Evolutionary conservation across 179 eudicot species (phyloP).

Genomic region (Nepenthes alata): DNA sequence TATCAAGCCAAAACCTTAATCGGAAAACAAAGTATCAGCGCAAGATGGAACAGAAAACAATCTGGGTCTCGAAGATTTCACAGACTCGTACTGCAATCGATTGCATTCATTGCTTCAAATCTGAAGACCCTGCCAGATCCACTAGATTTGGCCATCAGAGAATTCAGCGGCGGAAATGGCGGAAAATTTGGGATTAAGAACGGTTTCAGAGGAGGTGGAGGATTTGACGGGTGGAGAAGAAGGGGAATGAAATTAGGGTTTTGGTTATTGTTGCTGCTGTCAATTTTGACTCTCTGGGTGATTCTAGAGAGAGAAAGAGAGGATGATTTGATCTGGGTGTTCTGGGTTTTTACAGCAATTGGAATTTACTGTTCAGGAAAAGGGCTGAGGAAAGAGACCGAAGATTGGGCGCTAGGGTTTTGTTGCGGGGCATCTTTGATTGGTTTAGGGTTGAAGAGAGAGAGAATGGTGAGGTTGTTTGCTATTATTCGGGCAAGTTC

Average conservation of each 20-base stretch:
- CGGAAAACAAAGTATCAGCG: slow-evolving; percentile 3
- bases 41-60: slow-evolving; percentile 38
- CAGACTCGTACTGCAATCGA: slow-evolving; percentile 28
- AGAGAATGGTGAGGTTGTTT: slow-evolving; percentile 20
- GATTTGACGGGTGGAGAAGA: slow-evolving; percentile 27
- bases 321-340: slow-evolving; percentile 22
- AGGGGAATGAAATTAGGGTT: slow-evolving; percentile 28
- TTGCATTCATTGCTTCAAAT: slow-evolving; percentile 36
- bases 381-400: slow-evolving; percentile 32
- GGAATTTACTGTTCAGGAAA: slow-evolving; percentile 18
- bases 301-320: slow-evolving; percentile 27
- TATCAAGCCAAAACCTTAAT: background rate
- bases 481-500: slow-evolving; percentile 19
- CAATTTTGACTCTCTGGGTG: slow-evolving; percentile 31
- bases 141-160: slow-evolving; percentile 32
- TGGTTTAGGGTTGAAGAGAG: slow-evolving; percentile 36
- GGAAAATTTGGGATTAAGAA: slow-evolving; percentile 28
- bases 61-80: slow-evolving; percentile 27
- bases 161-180: slow-evolving; percentile 35
- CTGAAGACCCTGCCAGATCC: slow-evolving; percentile 66
- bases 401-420: slow-evolving; percentile 52
- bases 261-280: slow-evolving; percentile 26
- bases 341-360: slow-evolving; percentile 18
- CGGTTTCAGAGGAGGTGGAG: slow-evolving; percentile 40
- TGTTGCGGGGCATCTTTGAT: slow-evolving; percentile 49